phyloP scores from a whole-genome alignment of 2,329 filamentous ascomycete genomes.

The Clonostachys rosea region DNA sequence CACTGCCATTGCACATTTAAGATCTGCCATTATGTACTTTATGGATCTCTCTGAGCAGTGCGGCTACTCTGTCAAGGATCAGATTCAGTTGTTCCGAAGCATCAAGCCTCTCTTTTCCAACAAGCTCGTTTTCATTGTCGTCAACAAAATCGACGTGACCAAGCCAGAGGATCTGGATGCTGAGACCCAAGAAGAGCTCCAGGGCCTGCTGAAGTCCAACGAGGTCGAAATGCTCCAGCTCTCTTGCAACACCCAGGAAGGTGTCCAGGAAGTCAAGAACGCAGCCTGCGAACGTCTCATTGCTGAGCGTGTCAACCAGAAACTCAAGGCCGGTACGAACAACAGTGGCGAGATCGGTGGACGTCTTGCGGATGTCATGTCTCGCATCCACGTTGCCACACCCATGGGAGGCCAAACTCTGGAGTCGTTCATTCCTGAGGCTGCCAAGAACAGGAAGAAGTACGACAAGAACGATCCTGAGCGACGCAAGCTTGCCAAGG shows the following conservation, averaged over 20 bases:
- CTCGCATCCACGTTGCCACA: constrained; percentile 94
- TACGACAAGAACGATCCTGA: constrained; percentile 90
- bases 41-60: constrained; percentile 98
- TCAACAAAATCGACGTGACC: constrained; percentile 97
- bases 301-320: constrained; percentile 89
- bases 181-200: constrained; percentile 72
- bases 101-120: constrained; percentile 97
- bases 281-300: constrained; percentile 89
- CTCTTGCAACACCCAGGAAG: constrained; percentile 92
- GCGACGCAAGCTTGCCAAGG: constrained; percentile 73
- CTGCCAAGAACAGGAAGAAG: constrained; percentile 74
- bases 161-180: constrained; percentile 81
- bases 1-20: constrained; percentile 93
- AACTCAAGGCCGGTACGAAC: constrained; percentile 86
- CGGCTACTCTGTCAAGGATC: constrained; percentile 86
- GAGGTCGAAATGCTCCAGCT: constrained; percentile 92
- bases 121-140: constrained; percentile 92
- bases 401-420: constrained; percentile 76
- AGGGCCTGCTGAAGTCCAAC: constrained; percentile 75
- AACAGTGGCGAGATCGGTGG: constrained; percentile 71
- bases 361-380: constrained; percentile 83
- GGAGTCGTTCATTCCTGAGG: constrained; percentile 86
- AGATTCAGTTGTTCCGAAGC: constrained; percentile 92
- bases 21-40: constrained; percentile 94
- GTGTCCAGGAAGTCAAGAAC: constrained; percentile 93